Conservation (phyloP, 1,284 basidiomycete species). For the Meripilus lineatus region DNA sequence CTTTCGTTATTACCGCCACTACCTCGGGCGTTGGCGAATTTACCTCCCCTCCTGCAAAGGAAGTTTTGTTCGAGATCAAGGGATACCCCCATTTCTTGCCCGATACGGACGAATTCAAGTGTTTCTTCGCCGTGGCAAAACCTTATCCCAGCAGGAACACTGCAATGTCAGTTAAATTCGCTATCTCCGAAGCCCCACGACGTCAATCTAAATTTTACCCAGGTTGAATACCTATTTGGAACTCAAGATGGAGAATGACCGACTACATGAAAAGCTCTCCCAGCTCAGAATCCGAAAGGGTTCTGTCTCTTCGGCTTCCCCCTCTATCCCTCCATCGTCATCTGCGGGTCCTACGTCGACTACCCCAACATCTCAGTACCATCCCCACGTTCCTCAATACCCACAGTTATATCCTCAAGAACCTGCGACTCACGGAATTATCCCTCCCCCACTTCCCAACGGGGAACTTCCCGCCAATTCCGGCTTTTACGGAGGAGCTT, state of each 20-base stretch:
- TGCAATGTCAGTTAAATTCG: slow-evolving; percentile 54
- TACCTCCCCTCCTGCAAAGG: slow-evolving; percentile 30
- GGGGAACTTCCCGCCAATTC: too few relatives aligned
- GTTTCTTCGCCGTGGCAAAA: slow-evolving; percentile 70
- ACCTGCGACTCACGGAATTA: not conserved
- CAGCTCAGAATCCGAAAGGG: slow-evolving; percentile 29
- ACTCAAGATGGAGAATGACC: slow-evolving; percentile 74
- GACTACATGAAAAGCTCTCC: slow-evolving; percentile 49
- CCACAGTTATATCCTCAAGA: not conserved
- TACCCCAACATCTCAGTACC: not conserved
- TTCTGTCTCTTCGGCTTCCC: too few relatives aligned
- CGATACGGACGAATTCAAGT: slow-evolving; percentile 38
- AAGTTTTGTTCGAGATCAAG: slow-evolving; percentile 69
- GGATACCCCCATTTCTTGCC: slow-evolving; percentile 55
- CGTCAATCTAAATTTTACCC: slow-evolving; percentile 2
- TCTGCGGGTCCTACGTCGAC: slow-evolving; percentile 10
- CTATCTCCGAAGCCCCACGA: not conserved
- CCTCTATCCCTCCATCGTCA: slow-evolving; percentile 12
- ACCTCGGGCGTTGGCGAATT: slow-evolving; percentile 6
- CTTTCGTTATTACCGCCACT: slow-evolving; percentile 5
- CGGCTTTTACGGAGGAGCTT: slow-evolving; percentile 8
- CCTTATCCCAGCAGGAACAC: slow-evolving; percentile 72
- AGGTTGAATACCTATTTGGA: slow-evolving; percentile 78
- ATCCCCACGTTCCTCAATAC: not conserved
- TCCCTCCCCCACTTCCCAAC: not conserved